Evolutionary conservation across 495 filamentous ascomycete genomes (phyloP), one percentile per base, ranked within the genome.

Genomic region (Tuber aestivum): DNA sequence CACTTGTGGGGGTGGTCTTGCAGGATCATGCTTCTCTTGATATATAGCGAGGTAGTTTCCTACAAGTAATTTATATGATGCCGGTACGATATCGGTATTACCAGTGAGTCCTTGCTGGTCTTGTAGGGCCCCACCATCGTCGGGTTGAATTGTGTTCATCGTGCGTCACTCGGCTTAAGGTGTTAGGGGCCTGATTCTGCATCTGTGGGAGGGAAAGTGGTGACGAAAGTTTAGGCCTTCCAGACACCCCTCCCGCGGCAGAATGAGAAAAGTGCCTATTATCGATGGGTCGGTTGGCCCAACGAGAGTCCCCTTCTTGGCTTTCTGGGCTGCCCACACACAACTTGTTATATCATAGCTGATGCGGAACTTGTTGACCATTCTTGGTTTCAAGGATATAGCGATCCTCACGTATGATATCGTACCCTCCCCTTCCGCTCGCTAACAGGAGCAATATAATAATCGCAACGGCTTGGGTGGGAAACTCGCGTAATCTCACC

Each of bases 171-270:
- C 56, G 56, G 56, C 56, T 6, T 65, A 65, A 0, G 32, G 20
- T 65, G 56, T 35, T 20, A 35, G 56, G 35, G 27, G 27, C n/a
- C 27, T 65, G 8, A 35, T 65, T 65, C 27, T 65, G 56, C 27
- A 32, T 65, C 27, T 27, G 56, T 35, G 32, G 27, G 35, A 35
- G 56, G 56, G 7, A 65, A 35, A 32, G 56, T 18, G 56, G 27
- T 35, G 27, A 35, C 56, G 27, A 65, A 65, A 65, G 56, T 65
- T 65, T 65, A 65, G 56, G 56, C 56, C 56, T 65, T 18, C 56
- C 56, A 65, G 27, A 16, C 56, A 65, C 27, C 56, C 56, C 14
- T 35, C 1, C 56, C 56, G 14, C 56, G 56, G 56, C 56, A 65
- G 20, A 65, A 65, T 35, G n/a, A 20, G 27, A 65, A 61, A 65